Conservation (phyloP, 1,284 basidiomycete genomes). For the Trametes polyzona region DNA sequence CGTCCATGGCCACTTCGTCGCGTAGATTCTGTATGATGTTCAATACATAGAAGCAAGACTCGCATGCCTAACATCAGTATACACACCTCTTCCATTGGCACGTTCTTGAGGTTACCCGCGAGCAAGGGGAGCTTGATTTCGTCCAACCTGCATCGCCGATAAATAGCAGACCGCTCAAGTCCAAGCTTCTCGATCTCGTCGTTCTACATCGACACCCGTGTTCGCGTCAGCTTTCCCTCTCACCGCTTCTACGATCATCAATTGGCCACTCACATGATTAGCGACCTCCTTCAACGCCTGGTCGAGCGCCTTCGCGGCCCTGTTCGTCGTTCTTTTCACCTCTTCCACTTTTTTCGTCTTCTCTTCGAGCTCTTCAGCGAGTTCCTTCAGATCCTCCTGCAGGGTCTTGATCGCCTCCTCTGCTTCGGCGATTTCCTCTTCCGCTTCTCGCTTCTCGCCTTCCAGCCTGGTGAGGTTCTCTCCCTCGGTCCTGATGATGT, state of each 20-base stretch:
- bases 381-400: slow-evolving; percentile 60
- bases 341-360: slow-evolving; percentile 76
- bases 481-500: slow-evolving; percentile 59
- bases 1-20: slow-evolving; percentile 88
- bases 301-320: slow-evolving; percentile 80
- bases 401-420: slow-evolving; percentile 64
- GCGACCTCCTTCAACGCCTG: slow-evolving; percentile 91
- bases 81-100: slow-evolving; percentile 91
- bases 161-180: slow-evolving; percentile 85
- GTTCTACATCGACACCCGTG: slow-evolving; percentile 57
- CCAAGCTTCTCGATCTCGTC: slow-evolving; percentile 92
- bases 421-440: slow-evolving; percentile 67
- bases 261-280: slow-evolving; percentile 54
- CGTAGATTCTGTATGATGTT: slow-evolving; percentile 64
- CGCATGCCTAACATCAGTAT: background rate
- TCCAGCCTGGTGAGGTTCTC: slow-evolving; percentile 61
- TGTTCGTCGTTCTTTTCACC: slow-evolving; percentile 72
- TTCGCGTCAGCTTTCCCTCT: background rate
- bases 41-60: background rate
- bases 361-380: slow-evolving; percentile 71
- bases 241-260: background rate
- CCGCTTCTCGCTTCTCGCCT: slow-evolving; percentile 58
- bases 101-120: slow-evolving; percentile 79
- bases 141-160: slow-evolving; percentile 92
- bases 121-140: slow-evolving; percentile 86